Evolutionary conservation across 306 rosid genomes (phyloP).

Genomic region (Carpinus viminea): DNA sequence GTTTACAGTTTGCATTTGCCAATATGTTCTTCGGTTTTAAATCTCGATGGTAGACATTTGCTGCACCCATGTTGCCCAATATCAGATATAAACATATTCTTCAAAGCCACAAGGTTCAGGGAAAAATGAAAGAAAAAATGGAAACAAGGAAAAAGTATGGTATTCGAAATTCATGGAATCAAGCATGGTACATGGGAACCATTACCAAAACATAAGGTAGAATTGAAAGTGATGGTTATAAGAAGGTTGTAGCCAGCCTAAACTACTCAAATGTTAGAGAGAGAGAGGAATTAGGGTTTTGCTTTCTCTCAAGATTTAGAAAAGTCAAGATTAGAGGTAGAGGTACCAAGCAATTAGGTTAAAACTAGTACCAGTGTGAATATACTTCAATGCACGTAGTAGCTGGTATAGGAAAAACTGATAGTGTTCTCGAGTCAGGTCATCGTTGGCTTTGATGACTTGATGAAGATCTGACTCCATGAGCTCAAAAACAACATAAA

Average conservation of each 20-base stretch:
- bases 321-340: neutral
- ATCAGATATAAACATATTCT: constrained; percentile 33
- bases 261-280: neutral
- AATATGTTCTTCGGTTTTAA: constrained; percentile 94
- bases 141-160: neutral
- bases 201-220: neutral
- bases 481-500: constrained; percentile 92
- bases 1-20: constrained; percentile 97
- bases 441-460: constrained; percentile 91
- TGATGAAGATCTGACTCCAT: constrained; percentile 98
- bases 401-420: constrained; percentile 95
- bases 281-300: too few species aligned
- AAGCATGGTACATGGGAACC: neutral
- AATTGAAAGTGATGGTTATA: neutral
- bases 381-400: constrained; percentile 92
- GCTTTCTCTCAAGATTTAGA: neutral
- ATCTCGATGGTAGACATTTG: constrained; percentile 95
- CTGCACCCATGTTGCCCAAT: constrained; percentile 51
- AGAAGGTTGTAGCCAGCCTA: neutral
- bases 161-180: neutral
- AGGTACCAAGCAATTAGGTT: constrained; percentile 12
- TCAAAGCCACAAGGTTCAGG: neutral
- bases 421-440: constrained; percentile 85
- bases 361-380: constrained; percentile 68
- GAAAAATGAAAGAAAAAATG: neutral